Evolutionary conservation across 2,329 filamentous ascomycete genomes (phyloP).

Genomic region (Nigrospora oryzae): DNA sequence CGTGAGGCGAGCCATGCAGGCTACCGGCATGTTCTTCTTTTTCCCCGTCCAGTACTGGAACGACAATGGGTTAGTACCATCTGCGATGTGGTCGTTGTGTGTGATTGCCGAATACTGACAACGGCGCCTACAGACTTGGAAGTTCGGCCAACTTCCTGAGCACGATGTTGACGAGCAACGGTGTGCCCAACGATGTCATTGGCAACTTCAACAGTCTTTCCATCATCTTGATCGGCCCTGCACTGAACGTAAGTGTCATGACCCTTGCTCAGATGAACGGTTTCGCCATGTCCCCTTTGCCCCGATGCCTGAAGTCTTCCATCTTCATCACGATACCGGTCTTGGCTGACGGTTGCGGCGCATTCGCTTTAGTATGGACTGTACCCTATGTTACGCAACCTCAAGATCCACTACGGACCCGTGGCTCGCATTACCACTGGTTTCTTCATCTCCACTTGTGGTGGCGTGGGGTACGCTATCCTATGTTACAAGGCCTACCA

Average conservation of each 20-base stretch:
- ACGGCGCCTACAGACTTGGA: constrained; percentile 26
- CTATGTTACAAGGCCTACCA: constrained; percentile 32
- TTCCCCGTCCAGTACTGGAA: constrained; percentile 35
- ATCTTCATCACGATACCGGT: no score
- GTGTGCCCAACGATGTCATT: constrained; percentile 40
- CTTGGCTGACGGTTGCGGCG: no score
- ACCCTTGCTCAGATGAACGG: no score
- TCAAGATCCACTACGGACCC: constrained; percentile 35
- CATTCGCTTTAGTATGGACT: constrained; percentile 23
- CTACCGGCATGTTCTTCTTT: constrained; percentile 51
- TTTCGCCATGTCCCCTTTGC: no score
- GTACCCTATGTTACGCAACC: constrained; percentile 33
- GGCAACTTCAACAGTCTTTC: constrained; percentile 40
- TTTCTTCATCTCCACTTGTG: constrained; percentile 38
- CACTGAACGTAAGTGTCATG: constrained; percentile 25
- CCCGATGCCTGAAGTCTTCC: no score
- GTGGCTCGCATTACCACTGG: constrained; percentile 41
- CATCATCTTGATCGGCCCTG: constrained; percentile 34
- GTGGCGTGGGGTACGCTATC: constrained; percentile 30
- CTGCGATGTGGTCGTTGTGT: not conserved
- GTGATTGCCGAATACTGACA: not conserved
- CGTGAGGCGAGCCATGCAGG: constrained; percentile 49
- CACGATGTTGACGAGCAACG: constrained; percentile 37
- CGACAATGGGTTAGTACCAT: constrained; percentile 29
- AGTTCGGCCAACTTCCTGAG: constrained; percentile 35